Evolutionary conservation across 495 filamentous ascomycete genomes (phyloP).

Genomic region (Talaromyces trachyspermus): DNA sequence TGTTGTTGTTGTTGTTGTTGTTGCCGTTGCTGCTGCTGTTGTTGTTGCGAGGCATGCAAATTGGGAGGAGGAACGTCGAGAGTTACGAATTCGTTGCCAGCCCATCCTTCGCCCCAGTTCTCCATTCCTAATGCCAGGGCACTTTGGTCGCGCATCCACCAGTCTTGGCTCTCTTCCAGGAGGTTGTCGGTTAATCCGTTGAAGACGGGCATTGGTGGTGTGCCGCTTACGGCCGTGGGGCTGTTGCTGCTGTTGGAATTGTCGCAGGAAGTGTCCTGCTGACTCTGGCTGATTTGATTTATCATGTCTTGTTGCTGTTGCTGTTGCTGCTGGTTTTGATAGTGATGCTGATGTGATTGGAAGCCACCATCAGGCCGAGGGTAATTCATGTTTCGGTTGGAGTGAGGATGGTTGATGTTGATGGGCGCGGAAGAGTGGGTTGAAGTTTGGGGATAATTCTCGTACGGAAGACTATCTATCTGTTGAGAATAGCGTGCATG

Average conservation of each 20-base stretch:
- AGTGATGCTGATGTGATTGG: neutral
- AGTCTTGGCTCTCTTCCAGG: constrained; percentile 50
- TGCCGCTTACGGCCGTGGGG: constrained; percentile 12
- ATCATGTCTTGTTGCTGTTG: neutral
- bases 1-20: too few species aligned
- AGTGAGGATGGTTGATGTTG: neutral
- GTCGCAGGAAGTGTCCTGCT: constrained; percentile 8
- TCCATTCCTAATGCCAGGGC: constrained; percentile 38
- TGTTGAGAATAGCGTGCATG: neutral
- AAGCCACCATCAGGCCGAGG: neutral
- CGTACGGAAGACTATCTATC: neutral
- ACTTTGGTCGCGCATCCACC: constrained; percentile 49
- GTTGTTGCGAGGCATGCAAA: neutral
- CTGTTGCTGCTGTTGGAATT: constrained; percentile 11
- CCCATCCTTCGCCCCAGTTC: constrained; percentile 34
- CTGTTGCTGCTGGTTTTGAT: too few species aligned
- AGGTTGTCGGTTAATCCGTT: constrained; percentile 39
- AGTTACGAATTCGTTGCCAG: constrained; percentile 7
- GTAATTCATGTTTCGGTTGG: neutral
- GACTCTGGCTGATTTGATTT: neutral
- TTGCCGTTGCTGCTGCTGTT: too few species aligned
- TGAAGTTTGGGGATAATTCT: neutral
- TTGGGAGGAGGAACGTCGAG: neutral
- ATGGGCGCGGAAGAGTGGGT: neutral
- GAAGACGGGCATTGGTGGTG: constrained; percentile 32